A percentile compares a stretch with the other conserved stretches of the same genome.
Evolutionary conservation across 257 asterid species (phyloP).

Genomic region (Sherardia arvensis): DNA sequence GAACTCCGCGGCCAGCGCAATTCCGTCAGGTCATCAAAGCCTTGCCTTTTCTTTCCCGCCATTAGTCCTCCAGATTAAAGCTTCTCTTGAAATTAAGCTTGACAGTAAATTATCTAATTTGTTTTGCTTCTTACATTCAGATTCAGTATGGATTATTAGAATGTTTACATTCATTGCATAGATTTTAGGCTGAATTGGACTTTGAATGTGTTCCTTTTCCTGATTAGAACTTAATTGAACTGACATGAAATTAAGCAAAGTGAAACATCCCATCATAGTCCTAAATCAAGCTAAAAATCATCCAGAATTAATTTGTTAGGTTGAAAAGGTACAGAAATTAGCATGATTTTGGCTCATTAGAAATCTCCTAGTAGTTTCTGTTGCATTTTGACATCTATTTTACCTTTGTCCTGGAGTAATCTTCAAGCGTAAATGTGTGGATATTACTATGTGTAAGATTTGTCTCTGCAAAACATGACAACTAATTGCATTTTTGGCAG

Average conservation of each 20-base stretch:
- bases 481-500: neutral
- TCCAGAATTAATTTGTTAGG: neutral
- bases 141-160: no score
- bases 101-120: no score
- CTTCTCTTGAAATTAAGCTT: neutral
- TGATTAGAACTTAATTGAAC: neutral
- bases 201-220: no score
- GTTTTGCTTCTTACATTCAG: no score
- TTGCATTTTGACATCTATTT: neutral
- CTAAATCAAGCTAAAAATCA: neutral
- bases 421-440: no score
- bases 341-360: neutral
- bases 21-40: conserved; percentile 46
- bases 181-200: neutral
- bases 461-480: no score
- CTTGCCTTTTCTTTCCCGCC: neutral
- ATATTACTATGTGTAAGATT: no score
- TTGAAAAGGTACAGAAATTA: neutral
- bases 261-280: no score
- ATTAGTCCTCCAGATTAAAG: neutral
- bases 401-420: no score
- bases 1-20: conserved; percentile 87
- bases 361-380: neutral
- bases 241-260: neutral
- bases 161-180: neutral